phyloP scores from a whole-genome alignment of 1,284 basidiomycete species.

The Anthracocystis setariae region DNA sequence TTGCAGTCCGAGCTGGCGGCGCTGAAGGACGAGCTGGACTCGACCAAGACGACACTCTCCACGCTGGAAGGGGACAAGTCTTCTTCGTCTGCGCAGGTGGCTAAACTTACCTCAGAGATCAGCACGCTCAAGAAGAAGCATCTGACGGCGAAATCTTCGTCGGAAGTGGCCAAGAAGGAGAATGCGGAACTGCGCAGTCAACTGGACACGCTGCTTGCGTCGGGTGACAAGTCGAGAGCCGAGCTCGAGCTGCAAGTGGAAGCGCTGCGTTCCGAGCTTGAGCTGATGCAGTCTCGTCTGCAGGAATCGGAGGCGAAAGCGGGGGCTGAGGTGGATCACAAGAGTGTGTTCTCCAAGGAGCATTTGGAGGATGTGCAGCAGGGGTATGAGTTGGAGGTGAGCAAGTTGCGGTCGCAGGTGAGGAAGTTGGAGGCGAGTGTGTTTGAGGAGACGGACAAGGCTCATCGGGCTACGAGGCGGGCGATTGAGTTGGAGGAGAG shows the following conservation, averaged over 20 bases:
- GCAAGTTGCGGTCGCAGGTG: slow-evolving; percentile 44
- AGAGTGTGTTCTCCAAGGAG: slow-evolving; percentile 33
- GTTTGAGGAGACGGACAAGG: slow-evolving; percentile 56
- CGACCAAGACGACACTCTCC: slow-evolving; percentile 3
- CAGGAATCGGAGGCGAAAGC: slow-evolving; percentile 17
- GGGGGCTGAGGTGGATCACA: slow-evolving; percentile 31
- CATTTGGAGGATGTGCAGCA: slow-evolving; percentile 48
- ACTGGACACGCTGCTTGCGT: slow-evolving; percentile 6
- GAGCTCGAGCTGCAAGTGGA: slow-evolving; percentile 21
- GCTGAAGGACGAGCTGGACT: slow-evolving; percentile 14
- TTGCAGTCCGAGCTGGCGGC: slow-evolving; percentile 11
- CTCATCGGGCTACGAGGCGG: slow-evolving; percentile 38
- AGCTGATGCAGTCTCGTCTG: slow-evolving; percentile 9
- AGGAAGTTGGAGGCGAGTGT: slow-evolving; percentile 53
- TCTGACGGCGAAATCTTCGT: slow-evolving; percentile 41
- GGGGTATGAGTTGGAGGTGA: slow-evolving; percentile 53
- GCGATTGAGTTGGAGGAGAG: slow-evolving; percentile 53
- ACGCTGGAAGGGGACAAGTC: slow-evolving; percentile 15
- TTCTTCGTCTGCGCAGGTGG: slow-evolving; percentile 5
- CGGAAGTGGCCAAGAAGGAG: slow-evolving; percentile 45
- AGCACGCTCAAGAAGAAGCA: slow-evolving; percentile 44
- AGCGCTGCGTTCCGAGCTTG: slow-evolving; percentile 26
- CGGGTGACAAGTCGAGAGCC: slow-evolving; percentile 6
- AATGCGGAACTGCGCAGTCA: slow-evolving; percentile 30
- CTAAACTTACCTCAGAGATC: slow-evolving; percentile 33